These are phyloP conservation scores for Ophiostoma quercus DNA, from an alignment of 2,329 filamentous ascomycete genomes.

Conservation along the genomic window DNA sequence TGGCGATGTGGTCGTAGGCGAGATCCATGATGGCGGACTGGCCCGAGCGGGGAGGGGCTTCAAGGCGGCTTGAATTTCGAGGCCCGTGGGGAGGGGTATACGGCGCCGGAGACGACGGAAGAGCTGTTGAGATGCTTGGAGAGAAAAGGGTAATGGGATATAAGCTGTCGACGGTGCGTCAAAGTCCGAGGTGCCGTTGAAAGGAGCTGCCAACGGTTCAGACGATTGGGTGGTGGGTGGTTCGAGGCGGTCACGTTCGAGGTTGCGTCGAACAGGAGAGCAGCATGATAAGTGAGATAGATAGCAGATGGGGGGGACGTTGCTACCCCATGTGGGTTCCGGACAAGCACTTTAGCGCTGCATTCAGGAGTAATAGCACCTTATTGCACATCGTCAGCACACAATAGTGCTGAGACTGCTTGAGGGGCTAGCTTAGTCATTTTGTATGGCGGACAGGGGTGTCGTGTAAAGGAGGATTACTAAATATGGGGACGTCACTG, in stretches of 20 bases:
- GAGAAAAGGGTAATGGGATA: not conserved
- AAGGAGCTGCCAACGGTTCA: conserved; percentile 11
- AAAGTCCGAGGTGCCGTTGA: not conserved
- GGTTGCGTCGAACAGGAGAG: conserved; percentile 8
- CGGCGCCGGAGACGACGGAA: conserved; percentile 1
- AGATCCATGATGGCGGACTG: conserved; percentile 67
- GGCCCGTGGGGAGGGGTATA: not conserved
- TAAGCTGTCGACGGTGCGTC: not conserved
- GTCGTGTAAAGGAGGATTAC: not conserved
- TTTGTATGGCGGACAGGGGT: not conserved
- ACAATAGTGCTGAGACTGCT: not conserved
- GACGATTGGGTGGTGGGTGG: conserved; percentile 16
- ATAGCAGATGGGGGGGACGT: conserved; percentile 6
- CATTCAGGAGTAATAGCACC: not conserved
- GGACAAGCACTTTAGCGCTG: conserved; percentile 19
- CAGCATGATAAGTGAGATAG: conserved; percentile 15
- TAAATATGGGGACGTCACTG: not conserved
- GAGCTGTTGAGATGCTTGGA: not conserved
- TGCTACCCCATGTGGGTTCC: conserved; percentile 20
- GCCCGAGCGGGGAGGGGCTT: not conserved
- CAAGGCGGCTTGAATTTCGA: not conserved
- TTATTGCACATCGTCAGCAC: not conserved
- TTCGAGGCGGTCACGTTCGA: conserved; percentile 20
- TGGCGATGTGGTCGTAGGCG: conserved; percentile 93
- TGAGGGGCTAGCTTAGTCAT: conserved; percentile 2